Evolutionary conservation across 2,329 filamentous ascomycete genomes (phyloP), one percentile per base, ranked within the genome.

Genomic region (Xylaria sp.): DNA sequence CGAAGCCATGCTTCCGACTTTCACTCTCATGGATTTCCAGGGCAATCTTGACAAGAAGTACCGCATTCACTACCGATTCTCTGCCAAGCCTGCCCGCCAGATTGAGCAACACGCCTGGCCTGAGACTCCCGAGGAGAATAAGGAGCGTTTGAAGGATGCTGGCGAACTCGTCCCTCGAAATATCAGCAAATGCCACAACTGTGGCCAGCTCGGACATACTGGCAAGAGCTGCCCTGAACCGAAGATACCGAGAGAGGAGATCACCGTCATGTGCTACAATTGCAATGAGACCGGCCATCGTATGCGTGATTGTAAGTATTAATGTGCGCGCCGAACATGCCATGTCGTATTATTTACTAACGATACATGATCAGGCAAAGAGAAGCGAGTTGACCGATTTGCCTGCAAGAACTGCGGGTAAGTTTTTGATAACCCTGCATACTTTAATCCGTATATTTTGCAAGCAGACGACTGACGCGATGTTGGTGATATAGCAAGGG

Each of bases 11-110:
- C 70, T 78, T 0, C 69, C 74, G 1, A 83, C 84, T 4, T 80
- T 86, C 65, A 89, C 85, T 61, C 87, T 88, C 73, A 88, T 90
- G 83, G 86, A 90, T 64, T 75, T 90, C 1, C 86, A 90, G 68
- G 88, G 88, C 4, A 83, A 88, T 62, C 75, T 87, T 18, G 80
- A 81, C 59, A 85, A 85, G 72, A 85, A 85, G 69, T 90, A 81
- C 66, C 81, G 80, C 0, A 77, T 90, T 54, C 83, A 82, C 0
- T 85, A 86, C 69, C 83, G 87, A 53, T 84, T 86, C 65, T 79
- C 78, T 1, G 73, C 79, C 37, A 83, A 83, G 64, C 82, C 87
- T 0, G 72, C 75, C 18, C 82, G 85, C 2, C 82, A 82, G 35
- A 82, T 82, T 55, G 83, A 89, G 71, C 78, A 77, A 18, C 77